These are phyloP conservation scores for Pyrus pyrifolia DNA, from an alignment of 306 rosid species.

Conservation along the genomic window DNA sequence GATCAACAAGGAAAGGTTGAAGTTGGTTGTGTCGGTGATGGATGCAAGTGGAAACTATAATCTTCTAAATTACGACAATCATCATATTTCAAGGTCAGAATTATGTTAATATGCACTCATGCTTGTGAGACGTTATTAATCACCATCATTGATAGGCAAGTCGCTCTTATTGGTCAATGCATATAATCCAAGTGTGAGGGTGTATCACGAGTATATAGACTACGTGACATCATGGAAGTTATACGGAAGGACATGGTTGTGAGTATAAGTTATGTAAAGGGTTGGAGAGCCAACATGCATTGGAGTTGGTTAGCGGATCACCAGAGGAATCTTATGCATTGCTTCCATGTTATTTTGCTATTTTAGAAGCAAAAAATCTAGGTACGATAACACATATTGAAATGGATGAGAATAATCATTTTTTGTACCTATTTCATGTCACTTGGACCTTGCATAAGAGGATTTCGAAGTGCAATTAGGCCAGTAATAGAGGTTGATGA, in stretches of 20 bases:
- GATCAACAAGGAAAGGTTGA: not conserved
- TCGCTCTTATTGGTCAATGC: too few relatives aligned
- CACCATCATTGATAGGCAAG: not conserved
- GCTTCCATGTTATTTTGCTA: not conserved
- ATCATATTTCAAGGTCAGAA: not conserved
- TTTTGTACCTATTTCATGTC: too few relatives aligned
- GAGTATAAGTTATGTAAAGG: too few relatives aligned
- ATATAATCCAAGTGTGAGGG: too few relatives aligned
- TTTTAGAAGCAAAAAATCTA: not conserved
- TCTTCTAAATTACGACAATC: not conserved
- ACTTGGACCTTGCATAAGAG: not conserved
- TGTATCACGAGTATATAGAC: too few relatives aligned
- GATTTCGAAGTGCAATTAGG: not conserved
- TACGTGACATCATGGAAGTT: too few relatives aligned
- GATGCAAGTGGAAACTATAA: not conserved
- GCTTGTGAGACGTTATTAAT: not conserved
- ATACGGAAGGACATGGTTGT: too few relatives aligned
- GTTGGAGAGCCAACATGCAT: not conserved
- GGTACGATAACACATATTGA: not conserved
- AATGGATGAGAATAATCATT: too few relatives aligned
- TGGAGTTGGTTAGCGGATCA: not conserved
- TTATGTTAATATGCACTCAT: too few relatives aligned
- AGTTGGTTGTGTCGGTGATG: not conserved
- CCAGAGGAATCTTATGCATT: not conserved
- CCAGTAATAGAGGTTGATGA: not conserved